These are phyloP conservation scores for Chrysophaeum taylorii DNA, from an alignment of 352 stramenopile species.

Conservation along the genomic window DNA sequence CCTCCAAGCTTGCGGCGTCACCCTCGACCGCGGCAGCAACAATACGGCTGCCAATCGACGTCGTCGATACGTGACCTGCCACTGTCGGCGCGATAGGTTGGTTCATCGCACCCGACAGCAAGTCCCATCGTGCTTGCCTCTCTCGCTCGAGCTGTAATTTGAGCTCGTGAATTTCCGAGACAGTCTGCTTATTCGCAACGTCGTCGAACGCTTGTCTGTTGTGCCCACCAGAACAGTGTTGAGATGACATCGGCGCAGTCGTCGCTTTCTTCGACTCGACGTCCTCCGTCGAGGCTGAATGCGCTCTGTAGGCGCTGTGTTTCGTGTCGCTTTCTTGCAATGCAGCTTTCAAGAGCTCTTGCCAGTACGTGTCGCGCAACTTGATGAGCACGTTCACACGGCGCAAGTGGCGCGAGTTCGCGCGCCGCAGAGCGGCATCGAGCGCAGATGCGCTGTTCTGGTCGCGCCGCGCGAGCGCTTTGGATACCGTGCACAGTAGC, in stretches of 20 bases:
- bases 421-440: background rate
- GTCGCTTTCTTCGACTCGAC: background rate
- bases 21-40: background rate
- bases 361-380: constrained; percentile 4
- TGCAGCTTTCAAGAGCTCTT: background rate
- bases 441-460: background rate
- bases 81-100: background rate
- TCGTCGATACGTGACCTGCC: background rate
- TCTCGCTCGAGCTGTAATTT: background rate
- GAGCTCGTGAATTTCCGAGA: background rate
- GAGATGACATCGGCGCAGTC: too few relatives aligned
- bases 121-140: background rate
- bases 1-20: background rate
- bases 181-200: background rate
- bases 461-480: background rate
- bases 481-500: too few relatives aligned
- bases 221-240: too few relatives aligned
- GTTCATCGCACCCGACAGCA: background rate
- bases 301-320: background rate
- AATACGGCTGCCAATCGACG: background rate
- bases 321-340: background rate
- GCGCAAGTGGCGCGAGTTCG: background rate
- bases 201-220: too few relatives aligned
- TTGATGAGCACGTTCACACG: background rate
- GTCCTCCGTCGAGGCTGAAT: too few relatives aligned